Conservation (phyloP, 257 asterid genomes). For the Euphrasia confusa region DNA sequence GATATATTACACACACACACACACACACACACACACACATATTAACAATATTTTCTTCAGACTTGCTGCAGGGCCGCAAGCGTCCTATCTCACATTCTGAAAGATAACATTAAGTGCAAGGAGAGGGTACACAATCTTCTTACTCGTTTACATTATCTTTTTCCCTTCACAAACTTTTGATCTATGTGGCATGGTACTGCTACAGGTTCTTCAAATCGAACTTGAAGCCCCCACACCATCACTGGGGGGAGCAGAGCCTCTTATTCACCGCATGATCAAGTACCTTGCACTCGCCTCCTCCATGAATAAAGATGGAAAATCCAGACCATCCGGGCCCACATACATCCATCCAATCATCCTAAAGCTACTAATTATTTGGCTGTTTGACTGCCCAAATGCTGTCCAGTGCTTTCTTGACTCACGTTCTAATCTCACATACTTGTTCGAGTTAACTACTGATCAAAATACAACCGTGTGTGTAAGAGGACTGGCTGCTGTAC, state of each 20-base stretch:
- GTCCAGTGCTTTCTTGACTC: conserved; percentile 81
- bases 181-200: conserved; percentile 18
- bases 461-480: conserved; percentile 51
- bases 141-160: conserved; percentile 17
- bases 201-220: conserved; percentile 76
- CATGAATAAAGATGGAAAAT: conserved; percentile 64
- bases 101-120: conserved; percentile 77
- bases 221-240: conserved; percentile 66
- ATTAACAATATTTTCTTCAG: conserved; percentile 49
- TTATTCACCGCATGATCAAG: conserved; percentile 87
- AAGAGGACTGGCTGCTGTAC: conserved; percentile 75
- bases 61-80: conserved; percentile 96
- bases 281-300: conserved; percentile 86
- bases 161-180: background rate
- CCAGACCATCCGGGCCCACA: conserved; percentile 32
- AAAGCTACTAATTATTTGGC: conserved; percentile 78
- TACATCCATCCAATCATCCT: conserved; percentile 70
- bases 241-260: conserved; percentile 77
- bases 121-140: conserved; percentile 56
- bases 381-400: conserved; percentile 74
- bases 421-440: conserved; percentile 78
- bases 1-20: no score
- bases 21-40: no score
- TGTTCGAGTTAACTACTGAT: conserved; percentile 70
- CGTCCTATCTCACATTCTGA: conserved; percentile 74